These are phyloP conservation scores for Phyllachora maydis DNA, from an alignment of 2,329 filamentous ascomycete species.

Conservation along the genomic window DNA sequence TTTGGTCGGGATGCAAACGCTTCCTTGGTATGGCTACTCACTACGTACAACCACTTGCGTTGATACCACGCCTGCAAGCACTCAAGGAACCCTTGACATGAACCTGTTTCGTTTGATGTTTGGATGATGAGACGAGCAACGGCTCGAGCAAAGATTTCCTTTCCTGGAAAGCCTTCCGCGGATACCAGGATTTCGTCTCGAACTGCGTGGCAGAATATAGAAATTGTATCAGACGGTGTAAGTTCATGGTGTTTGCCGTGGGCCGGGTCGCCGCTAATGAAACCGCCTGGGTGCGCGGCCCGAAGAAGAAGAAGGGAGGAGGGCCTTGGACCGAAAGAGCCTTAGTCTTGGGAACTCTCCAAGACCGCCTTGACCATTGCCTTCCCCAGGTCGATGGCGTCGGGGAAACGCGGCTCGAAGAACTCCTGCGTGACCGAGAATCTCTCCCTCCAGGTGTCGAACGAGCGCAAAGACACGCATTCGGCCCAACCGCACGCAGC, in stretches of 20 bases:
- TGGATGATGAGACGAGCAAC: too few relatives aligned
- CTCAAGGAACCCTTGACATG: too few relatives aligned
- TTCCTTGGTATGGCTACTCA: too few relatives aligned
- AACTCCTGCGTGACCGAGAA: conserved; percentile 82
- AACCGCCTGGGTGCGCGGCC: not conserved
- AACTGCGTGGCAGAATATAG: too few relatives aligned
- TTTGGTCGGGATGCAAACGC: too few relatives aligned
- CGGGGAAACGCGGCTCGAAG: conserved; percentile 76
- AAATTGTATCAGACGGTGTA: not conserved
- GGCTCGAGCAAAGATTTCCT: too few relatives aligned
- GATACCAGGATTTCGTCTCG: too few relatives aligned
- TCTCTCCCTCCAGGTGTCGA: conserved; percentile 78
- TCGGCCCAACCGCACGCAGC: conserved; percentile 92
- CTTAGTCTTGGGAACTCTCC: conserved; percentile 41
- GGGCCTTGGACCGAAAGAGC: not conserved
- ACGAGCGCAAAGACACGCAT: conserved; percentile 76
- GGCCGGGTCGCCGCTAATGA: not conserved
- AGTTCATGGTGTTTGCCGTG: not conserved
- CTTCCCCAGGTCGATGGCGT: conserved; percentile 75
- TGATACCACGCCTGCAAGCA: too few relatives aligned
- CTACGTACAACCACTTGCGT: too few relatives aligned
- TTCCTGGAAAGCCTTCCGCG: too few relatives aligned
- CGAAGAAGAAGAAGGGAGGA: not conserved
- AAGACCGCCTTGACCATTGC: conserved; percentile 95
- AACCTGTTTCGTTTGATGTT: too few relatives aligned